phyloP scores from a whole-genome alignment of 805 yeast genomes.

The Yarrowia divulgata region DNA sequence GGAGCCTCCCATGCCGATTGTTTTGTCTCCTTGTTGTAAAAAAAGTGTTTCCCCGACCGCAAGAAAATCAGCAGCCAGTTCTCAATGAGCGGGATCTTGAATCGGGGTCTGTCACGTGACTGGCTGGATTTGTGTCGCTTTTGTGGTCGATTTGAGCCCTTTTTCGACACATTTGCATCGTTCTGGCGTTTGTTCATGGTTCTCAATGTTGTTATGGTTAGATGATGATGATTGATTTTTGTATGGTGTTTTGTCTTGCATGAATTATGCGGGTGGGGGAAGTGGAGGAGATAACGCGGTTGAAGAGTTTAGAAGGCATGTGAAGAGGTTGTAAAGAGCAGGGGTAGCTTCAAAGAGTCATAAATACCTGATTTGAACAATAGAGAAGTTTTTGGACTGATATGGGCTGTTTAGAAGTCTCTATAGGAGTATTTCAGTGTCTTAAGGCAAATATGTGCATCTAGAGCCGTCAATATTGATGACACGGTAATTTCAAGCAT shows the following conservation, averaged over 20 bases:
- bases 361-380: too few species aligned
- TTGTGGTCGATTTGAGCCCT: neutral
- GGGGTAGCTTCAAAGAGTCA: neutral
- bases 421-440: too few species aligned
- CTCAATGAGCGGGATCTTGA: conserved; percentile 39
- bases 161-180: neutral
- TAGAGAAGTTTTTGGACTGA: too few species aligned
- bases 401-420: too few species aligned
- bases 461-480: too few species aligned
- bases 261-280: neutral
- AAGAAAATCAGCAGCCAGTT: conserved; percentile 56
- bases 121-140: conserved; percentile 2
- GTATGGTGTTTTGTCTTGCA: conserved; percentile 13
- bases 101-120: conserved; percentile 41
- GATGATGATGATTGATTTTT: neutral
- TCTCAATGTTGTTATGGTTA: neutral
- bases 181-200: conserved; percentile 30
- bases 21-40: conserved; percentile 48
- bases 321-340: too few species aligned
- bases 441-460: too few species aligned
- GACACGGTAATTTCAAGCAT: too few species aligned
- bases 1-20: conserved; percentile 53
- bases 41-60: conserved; percentile 55
- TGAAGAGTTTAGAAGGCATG: too few species aligned
- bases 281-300: too few species aligned